Conservation (phyloP, 2,329 filamentous ascomycete species). For the Scytalidium sp. region DNA sequence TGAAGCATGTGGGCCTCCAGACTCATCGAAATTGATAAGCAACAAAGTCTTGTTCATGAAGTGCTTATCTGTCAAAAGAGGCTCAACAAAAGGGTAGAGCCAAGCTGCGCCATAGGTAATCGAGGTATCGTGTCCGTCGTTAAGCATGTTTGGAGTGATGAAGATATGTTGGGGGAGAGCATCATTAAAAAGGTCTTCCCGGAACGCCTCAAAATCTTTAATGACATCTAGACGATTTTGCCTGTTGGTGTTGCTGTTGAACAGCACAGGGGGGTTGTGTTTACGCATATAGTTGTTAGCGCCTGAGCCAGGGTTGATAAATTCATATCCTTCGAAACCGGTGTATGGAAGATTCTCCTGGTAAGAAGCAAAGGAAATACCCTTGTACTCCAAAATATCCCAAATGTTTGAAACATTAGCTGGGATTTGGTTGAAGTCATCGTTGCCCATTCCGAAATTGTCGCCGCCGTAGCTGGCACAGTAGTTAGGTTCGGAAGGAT, state of each 20-base stretch:
- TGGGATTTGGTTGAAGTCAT: conserved; percentile 44
- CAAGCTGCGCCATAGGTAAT: conserved; percentile 45
- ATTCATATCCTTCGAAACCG: conserved; percentile 44
- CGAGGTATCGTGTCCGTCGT: conserved; percentile 57
- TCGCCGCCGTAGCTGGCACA: conserved; percentile 55
- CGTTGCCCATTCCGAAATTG: conserved; percentile 53
- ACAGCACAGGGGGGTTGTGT: conserved; percentile 53
- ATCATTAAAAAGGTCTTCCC: conserved; percentile 49
- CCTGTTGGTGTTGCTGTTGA: conserved; percentile 47
- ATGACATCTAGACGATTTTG: conserved; percentile 49
- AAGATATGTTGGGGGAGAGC: conserved; percentile 60
- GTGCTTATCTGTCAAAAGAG: conserved; percentile 42
- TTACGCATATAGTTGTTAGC: conserved; percentile 64
- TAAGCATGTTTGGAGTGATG: conserved; percentile 59
- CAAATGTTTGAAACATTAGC: conserved; percentile 43
- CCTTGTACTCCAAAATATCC: conserved; percentile 44
- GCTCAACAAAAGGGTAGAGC: conserved; percentile 46
- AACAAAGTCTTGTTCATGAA: conserved; percentile 49
- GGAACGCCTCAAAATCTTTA: conserved; percentile 60
- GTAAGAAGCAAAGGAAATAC: conserved; percentile 49
- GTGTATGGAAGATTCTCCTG: conserved; percentile 51
- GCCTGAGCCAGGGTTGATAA: conserved; percentile 49
- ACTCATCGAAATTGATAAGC: conserved; percentile 53
- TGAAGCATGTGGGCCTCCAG: conserved; percentile 45
- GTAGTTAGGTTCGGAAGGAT: conserved; percentile 63